These are phyloP conservation scores for Prunella vulgaris DNA, from an alignment of 257 asterid genomes.

Conservation along the genomic window DNA sequence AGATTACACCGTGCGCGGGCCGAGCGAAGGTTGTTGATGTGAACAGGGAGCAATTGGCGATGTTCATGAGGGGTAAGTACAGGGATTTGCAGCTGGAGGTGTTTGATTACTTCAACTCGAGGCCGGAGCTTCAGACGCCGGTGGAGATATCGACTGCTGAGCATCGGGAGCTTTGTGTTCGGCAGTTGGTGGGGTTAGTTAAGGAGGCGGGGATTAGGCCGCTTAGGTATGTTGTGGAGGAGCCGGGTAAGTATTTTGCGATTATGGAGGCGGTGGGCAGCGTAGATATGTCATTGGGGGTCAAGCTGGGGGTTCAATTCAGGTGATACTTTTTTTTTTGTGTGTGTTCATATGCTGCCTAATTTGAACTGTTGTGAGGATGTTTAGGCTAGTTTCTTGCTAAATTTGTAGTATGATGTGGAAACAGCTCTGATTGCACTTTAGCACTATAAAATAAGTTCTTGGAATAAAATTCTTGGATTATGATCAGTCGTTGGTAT, in stretches of 20 bases:
- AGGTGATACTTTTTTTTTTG: conserved; percentile 37
- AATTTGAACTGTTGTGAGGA: neutral
- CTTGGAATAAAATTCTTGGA: neutral
- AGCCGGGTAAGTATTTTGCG: conserved; percentile 88
- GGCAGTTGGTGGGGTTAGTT: conserved; percentile 77
- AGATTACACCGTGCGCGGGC: conserved; percentile 46
- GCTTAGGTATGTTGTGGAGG: conserved; percentile 58
- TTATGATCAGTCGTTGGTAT: neutral
- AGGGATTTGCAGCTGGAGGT: conserved; percentile 71
- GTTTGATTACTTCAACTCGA: conserved; percentile 73
- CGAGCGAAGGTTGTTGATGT: conserved; percentile 44
- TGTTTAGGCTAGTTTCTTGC: neutral
- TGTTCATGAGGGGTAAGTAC: conserved; percentile 76
- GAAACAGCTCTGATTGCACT: neutral
- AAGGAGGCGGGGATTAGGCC: conserved; percentile 85
- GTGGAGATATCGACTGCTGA: conserved; percentile 82
- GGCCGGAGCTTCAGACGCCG: conserved; percentile 93
- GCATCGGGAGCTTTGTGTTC: conserved; percentile 85
- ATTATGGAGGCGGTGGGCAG: conserved; percentile 89
- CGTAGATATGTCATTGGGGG: conserved; percentile 89
- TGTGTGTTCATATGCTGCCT: neutral
- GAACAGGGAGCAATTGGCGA: conserved; percentile 39
- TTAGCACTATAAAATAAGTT: neutral
- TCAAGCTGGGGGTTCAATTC: conserved; percentile 94
- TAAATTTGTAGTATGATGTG: neutral